Evolutionary conservation across 1,284 basidiomycete genomes (phyloP).

Genomic region (Mycosarcoma maydis): DNA sequence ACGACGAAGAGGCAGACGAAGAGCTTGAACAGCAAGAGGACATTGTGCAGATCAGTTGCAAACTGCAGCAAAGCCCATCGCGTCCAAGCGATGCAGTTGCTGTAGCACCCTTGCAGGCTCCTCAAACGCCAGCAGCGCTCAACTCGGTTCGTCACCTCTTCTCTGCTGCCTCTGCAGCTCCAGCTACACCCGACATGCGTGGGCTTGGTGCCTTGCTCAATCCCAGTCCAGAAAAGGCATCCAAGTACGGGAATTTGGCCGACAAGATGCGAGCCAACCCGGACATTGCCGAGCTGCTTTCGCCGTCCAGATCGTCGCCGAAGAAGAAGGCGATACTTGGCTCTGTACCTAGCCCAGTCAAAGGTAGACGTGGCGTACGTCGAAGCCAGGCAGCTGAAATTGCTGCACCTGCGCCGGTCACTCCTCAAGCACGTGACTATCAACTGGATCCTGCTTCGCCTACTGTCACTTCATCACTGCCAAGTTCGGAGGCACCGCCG

Average conservation of each 20-base stretch:
- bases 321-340: constrained; percentile 12
- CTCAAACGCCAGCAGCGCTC: constrained; percentile 30
- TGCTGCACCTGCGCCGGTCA: constrained; percentile 7
- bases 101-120: background rate
- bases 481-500: background rate
- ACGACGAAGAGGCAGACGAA: constrained; percentile 38
- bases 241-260: constrained; percentile 30
- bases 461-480: constrained; percentile 3
- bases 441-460: background rate
- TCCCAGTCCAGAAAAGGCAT: constrained; percentile 9
- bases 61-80: constrained; percentile 7
- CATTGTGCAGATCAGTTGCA: constrained; percentile 27
- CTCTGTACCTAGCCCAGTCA: constrained; percentile 15
- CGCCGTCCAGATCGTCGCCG: constrained; percentile 14
- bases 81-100: background rate
- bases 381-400: constrained; percentile 36
- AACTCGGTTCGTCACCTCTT: constrained; percentile 32
- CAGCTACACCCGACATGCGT: constrained; percentile 29
- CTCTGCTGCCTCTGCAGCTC: constrained; percentile 17
- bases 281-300: constrained; percentile 20
- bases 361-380: constrained; percentile 19
- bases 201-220: constrained; percentile 21
- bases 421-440: background rate
- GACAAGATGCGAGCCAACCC: constrained; percentile 41
- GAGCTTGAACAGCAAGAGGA: constrained; percentile 28